Base-by-base conservation (phyloP, 768 basidiomycete species). In the Boletales sp. region DNA sequence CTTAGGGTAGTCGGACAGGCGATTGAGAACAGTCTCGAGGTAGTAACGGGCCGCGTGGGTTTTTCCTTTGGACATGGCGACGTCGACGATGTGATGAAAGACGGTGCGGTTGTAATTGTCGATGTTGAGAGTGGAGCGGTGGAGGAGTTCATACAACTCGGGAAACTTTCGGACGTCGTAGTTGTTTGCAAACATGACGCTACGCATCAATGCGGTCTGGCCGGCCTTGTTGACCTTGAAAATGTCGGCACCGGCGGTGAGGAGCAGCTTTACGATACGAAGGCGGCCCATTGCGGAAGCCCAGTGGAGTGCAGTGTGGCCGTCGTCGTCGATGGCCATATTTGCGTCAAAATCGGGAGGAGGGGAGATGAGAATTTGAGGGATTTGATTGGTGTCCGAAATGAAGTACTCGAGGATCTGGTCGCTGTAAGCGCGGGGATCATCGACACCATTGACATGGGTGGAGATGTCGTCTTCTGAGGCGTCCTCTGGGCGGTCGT, bases 121-220 rank as follows among this genome's bases (percentile, higher is more conserved):
- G 70, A 99, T 98, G 67, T 99, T 97, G 61, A 98, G 86, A 0
- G 95, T 97, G 15, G 94, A 95, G n/a, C 93, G 87, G 62, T 98
- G 97, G 32, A 99, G 71, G 13, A 99, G 81, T 65, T 98, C 94
- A 70, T 97, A 97, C 15, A 99, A 75, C 67, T 98, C 95, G 2
- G 94, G 92, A 61, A 99, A 99, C 69, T 99, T 99, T 57, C 97
- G 90, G 41, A 98, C 89, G 68, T 99, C 97, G 66, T 99, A 99
- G 67, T 98, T 99, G 70, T 99, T 99, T 43, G 92, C 91, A 68
- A 98, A 99, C 95, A 98, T 98, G 60, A 99, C 97, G 61, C 87
- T 87, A 14, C 97, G 90, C 97, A 99, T 99, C 38, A 99, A 73
- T 2, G 95, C 88, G 13, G 97, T 98, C 69, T 98, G 97, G 4